Conservation (phyloP, 306 rosid species). For the Styphnolobium japonicum region DNA sequence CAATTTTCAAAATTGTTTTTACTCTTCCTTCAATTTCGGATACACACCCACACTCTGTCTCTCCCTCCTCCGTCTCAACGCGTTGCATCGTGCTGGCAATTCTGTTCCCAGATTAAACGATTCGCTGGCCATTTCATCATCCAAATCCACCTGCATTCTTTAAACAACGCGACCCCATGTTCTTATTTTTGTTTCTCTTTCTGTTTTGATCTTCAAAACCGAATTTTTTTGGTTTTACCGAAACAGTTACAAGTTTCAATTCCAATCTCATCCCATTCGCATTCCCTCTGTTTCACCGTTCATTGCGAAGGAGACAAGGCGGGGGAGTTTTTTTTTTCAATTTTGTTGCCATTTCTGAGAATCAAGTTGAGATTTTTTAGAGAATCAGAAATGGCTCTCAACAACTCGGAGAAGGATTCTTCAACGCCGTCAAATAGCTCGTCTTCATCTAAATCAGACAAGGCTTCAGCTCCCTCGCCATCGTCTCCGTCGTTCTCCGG, state of each 20-base stretch:
- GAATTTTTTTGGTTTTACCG: not conserved
- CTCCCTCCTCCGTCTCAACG: not conserved
- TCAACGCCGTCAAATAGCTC: not conserved
- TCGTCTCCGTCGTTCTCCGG: not conserved
- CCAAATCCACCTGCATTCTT: not conserved
- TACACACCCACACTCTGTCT: not conserved
- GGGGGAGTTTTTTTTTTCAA: not conserved
- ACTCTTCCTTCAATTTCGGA: not conserved
- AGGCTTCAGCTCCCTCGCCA: constrained; percentile 4
- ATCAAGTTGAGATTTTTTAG: not conserved
- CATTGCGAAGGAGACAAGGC: not conserved
- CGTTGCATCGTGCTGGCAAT: constrained; percentile 13
- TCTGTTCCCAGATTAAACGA: constrained; percentile 3
- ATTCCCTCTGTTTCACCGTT: not conserved
- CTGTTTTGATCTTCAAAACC: not conserved
- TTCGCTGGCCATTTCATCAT: constrained; percentile 6
- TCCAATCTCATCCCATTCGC: not conserved
- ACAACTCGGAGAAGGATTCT: not conserved
- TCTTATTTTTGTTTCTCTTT: constrained; percentile 16
- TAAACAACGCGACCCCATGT: not conserved
- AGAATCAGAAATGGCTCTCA: constrained; percentile 40
- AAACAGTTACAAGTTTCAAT: not conserved
- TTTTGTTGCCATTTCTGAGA: constrained; percentile 31
- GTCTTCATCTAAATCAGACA: not conserved
- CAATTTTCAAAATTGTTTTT: not conserved